Base-by-base conservation (phyloP, 2,329 filamentous ascomycete genomes). In the Hymenoscyphus fraxineus region DNA sequence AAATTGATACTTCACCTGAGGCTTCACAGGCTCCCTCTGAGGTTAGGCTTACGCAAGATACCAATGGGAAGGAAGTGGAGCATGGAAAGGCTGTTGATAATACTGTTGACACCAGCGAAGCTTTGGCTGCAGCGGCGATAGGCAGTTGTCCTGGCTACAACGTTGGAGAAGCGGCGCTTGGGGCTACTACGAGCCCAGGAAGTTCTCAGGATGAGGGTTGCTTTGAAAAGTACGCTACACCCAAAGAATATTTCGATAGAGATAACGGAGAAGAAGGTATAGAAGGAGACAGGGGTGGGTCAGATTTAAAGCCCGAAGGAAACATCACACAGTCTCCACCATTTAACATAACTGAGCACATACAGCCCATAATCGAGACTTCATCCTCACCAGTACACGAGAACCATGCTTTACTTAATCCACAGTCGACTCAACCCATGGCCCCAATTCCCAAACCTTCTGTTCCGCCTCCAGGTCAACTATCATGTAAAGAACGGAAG, bases 401-500 rank as follows among this genome's bases (percentile, higher is more conserved):
- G 19, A 47, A 6, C 16, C 6, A 47, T 47, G 4, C 44, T n/a
- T n/a, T 16, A 22, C 1, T 19, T 3, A 47, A 19, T 19, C n/a
- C n/a, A 35, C 35, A 35, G 35, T 27, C 47, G 19, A 51, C n/a
- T n/a, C 12, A 58, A 19, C 31, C 16, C 38, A 19, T 5, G n/a
- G 3, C 16, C 16, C 7, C n/a, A n/a, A 44, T 35, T 35, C 35
- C 35, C 35, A 9, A 39, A 22, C 38, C 58, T 67, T 9, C 56
- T 56, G 3, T 63, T 58, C 44, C 54, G 51, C 10, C 22, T 54
- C 10, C 5, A 19, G 13, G 10, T 12, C 47, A 4, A 13, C 47
- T 54, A 12, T 54, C 47, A 19, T 54, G 47, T 27, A 19, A 54
- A 35, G 69, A 70, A 41, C 59, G 68, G n/a, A 68, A 69, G 64